phyloP scores from a whole-genome alignment of 805 yeast species.

The Candida quercuum region DNA sequence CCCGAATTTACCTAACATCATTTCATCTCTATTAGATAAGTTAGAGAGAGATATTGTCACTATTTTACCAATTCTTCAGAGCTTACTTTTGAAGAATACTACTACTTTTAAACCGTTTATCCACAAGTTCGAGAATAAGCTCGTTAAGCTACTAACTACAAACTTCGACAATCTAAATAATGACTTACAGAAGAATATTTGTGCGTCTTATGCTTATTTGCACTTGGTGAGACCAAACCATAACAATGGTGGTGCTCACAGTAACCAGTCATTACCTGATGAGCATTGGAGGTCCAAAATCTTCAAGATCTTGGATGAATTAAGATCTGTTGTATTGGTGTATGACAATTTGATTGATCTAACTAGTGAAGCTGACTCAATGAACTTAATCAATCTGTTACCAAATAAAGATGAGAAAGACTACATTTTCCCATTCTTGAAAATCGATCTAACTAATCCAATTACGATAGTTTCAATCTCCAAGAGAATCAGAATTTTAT shows the following conservation, averaged over 20 bases:
- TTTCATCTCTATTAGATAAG: slow-evolving; percentile 46
- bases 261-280: slow-evolving; percentile 30
- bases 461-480: slow-evolving; percentile 46
- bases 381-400: slow-evolving; percentile 33
- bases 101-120: slow-evolving; percentile 81
- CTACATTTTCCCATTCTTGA: slow-evolving; percentile 41
- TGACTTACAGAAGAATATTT: slow-evolving; percentile 35
- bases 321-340: slow-evolving; percentile 48
- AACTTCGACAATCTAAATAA: slow-evolving; percentile 35
- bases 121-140: slow-evolving; percentile 47
- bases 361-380: slow-evolving; percentile 47
- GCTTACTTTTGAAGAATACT: slow-evolving; percentile 50
- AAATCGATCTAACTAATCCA: slow-evolving; percentile 56
- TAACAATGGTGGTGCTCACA: slow-evolving; percentile 19
- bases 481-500: slow-evolving; percentile 42
- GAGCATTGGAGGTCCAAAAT: slow-evolving; percentile 46
- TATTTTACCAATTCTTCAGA: slow-evolving; percentile 35
- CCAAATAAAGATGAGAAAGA: slow-evolving; percentile 27
- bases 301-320: slow-evolving; percentile 42
- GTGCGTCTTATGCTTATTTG: slow-evolving; percentile 47
- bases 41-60: slow-evolving; percentile 29
- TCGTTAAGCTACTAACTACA: slow-evolving; percentile 31
- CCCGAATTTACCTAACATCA: slow-evolving; percentile 64
- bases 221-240: slow-evolving; percentile 43
- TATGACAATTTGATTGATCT: slow-evolving; percentile 56